Percentiles rank a stretch among this genome's conserved stretches.
Conservation (phyloP, 2,329 filamentous ascomycete genomes). For the Tetracladium maxilliforme region DNA sequence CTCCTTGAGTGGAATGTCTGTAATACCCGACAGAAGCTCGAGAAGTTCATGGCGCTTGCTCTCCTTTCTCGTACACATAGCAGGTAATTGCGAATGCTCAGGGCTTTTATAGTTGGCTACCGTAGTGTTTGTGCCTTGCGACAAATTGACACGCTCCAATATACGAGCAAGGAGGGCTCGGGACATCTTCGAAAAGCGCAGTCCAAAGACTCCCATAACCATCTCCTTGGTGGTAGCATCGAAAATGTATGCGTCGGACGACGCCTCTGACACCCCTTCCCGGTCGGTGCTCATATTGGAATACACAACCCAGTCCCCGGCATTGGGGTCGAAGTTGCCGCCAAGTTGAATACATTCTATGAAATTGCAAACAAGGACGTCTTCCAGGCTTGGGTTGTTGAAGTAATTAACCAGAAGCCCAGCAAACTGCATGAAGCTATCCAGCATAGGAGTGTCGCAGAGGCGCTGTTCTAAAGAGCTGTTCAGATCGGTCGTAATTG, state of each 20-base stretch:
- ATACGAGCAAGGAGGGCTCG: neutral
- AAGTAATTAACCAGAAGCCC: conserved; percentile 21
- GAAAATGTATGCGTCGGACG: neutral
- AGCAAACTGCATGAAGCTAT: conserved; percentile 18
- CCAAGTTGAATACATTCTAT: conserved; percentile 9
- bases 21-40: conserved; percentile 8
- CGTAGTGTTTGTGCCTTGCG: conserved; percentile 1
- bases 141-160: neutral
- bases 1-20: conserved; percentile 7
- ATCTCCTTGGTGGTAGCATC: conserved; percentile 1
- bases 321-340: conserved; percentile 4
- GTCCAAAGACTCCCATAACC: conserved; percentile 1
- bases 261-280: conserved; percentile 2
- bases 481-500: conserved; percentile 2
- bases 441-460: conserved; percentile 7
- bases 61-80: conserved; percentile 4
- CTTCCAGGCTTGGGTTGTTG: conserved; percentile 5
- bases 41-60: conserved; percentile 3
- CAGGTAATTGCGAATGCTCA: no score
- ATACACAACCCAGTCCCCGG: conserved; percentile 2
- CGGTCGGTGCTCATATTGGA: conserved; percentile 6
- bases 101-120: no score
- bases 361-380: conserved; percentile 10
- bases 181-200: neutral
- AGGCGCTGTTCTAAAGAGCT: conserved; percentile 9